phyloP scores from a whole-genome alignment of 2,329 filamentous ascomycete genomes.

The Apiospora pterosperma region DNA sequence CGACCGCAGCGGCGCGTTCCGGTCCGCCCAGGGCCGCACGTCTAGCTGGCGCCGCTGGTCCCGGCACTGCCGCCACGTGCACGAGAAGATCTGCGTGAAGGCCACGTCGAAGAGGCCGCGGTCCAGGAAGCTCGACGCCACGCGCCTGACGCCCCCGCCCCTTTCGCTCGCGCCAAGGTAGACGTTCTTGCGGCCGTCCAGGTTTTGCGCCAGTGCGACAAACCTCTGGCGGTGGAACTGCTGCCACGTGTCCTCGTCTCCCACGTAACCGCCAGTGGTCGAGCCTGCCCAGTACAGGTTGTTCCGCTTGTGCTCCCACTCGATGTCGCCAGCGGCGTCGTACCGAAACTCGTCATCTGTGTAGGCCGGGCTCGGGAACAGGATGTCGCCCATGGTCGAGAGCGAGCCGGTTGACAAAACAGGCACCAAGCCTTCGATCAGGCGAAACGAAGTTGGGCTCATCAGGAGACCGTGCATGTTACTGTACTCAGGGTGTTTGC shows the following conservation, averaged over 20 bases:
- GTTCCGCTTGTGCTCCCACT: slow-evolving; percentile 47
- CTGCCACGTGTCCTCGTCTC: slow-evolving; percentile 31
- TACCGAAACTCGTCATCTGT: slow-evolving; percentile 40
- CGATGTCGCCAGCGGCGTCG: slow-evolving; percentile 33
- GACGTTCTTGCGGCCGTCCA: slow-evolving; percentile 17
- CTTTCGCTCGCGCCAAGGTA: slow-evolving; percentile 27
- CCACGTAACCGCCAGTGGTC: slow-evolving; percentile 45
- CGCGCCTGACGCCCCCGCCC: slow-evolving; percentile 12
- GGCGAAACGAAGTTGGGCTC: slow-evolving; percentile 37
- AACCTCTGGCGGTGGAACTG: slow-evolving; percentile 47
- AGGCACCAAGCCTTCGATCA: slow-evolving; percentile 39
- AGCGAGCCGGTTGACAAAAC: slow-evolving; percentile 42
- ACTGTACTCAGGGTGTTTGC: slow-evolving; percentile 40
- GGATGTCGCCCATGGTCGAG: slow-evolving; percentile 48
- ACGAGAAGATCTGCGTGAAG: slow-evolving; percentile 45
- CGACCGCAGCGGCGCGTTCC: slow-evolving; percentile 33
- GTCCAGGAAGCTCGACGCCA: slow-evolving; percentile 31
- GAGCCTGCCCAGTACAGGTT: slow-evolving; percentile 57
- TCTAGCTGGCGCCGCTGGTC: slow-evolving; percentile 30
- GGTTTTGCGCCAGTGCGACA: slow-evolving; percentile 33
- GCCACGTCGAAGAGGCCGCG: slow-evolving; percentile 38
- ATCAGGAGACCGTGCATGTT: slow-evolving; percentile 42
- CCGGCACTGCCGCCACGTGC: slow-evolving; percentile 32
- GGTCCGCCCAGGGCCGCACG: slow-evolving; percentile 27
- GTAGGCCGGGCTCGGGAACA: slow-evolving; percentile 51